Base-by-base conservation (phyloP, 257 asterid species). In the Anisodus acutangulus region DNA sequence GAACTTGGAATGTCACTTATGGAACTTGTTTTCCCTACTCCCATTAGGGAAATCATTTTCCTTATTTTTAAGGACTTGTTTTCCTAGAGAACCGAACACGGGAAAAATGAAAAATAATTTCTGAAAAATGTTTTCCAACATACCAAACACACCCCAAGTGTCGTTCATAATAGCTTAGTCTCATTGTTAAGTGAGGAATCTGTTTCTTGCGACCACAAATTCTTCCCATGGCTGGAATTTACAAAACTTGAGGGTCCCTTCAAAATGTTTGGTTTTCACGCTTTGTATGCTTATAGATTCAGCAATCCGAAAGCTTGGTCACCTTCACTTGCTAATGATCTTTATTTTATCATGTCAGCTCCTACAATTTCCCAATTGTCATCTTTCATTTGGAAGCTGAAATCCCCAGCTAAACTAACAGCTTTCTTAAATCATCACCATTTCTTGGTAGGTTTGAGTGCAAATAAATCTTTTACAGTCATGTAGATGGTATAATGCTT, bases 391-490 rank as follows among this genome's bases (percentile, higher is more conserved):
- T 0, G 16, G 35, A 70, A 9, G 57, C 55, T 70, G 57, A 70
- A 70, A 35, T 70, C 55, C 53, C 4, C 13, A 70, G 6, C 15
- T 70, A 70, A 70, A 66, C 37, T 17, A 43, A 41, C 37, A 17
- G 53, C 51, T 31, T 31, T 69, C 6, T 69, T 17, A 17, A 70
- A 70, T 17, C 4, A 41, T 69, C 35, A 41, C 41, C n/a, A 17
- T 17, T 70, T 70, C 57, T 70, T 4, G 54, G 79, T 45, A 70
- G 57, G 51, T 70, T 7, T 63, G 78, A 16, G 57, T 17, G 22
- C 79, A 41, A 47, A 41, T 70, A 10, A 31, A 41, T 70, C 53
- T 70, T 70, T 17, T 70, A 70, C 79, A 8, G 49, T 70, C 54
- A 17, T 17, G 54, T 70, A 70, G 79, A 17, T 5, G 8, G 9